phyloP scores from a whole-genome alignment of 371 early-diverging fungal genomes.

The Syncephalastrum monosporum region DNA sequence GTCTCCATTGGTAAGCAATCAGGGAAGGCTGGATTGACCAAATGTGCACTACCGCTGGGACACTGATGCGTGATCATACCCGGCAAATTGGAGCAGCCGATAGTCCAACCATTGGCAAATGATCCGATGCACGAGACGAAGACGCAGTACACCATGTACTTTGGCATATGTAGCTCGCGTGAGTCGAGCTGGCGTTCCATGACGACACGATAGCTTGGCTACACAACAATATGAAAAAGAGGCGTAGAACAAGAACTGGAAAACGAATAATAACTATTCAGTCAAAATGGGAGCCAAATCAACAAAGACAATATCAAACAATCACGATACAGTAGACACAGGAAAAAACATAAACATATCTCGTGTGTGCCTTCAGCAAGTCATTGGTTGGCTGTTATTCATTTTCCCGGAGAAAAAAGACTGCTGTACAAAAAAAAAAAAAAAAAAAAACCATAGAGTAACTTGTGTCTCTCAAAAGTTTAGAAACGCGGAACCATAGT shows the following conservation, averaged over 20 bases:
- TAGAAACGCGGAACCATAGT: too few species aligned
- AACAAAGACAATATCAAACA: background rate
- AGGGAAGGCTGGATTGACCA: constrained; percentile 17
- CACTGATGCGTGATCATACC: constrained; percentile 31
- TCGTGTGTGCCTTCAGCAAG: background rate
- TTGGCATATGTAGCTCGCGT: constrained; percentile 30
- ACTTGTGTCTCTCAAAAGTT: too few species aligned
- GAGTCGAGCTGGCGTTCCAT: constrained; percentile 30
- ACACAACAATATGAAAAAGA: too few species aligned
- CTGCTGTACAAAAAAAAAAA: constrained; percentile 4
- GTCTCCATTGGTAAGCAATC: constrained; percentile 30
- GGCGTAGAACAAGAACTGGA: too few species aligned
- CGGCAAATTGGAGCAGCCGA: constrained; percentile 46
- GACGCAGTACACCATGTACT: constrained; percentile 42
- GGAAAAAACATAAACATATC: constrained; percentile 3
- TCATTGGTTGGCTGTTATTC: too few species aligned
- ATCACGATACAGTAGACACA: background rate
- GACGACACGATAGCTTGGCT: background rate
- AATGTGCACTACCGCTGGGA: constrained; percentile 19
- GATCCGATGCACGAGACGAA: constrained; percentile 34
- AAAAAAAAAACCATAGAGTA: background rate
- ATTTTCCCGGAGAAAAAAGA: background rate
- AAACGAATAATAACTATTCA: too few species aligned
- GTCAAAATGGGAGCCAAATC: too few species aligned
- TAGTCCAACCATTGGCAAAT: constrained; percentile 40